Evolutionary conservation across 805 yeast genomes (phyloP).

Genomic region (Scheffersomyces coipomensis): DNA sequence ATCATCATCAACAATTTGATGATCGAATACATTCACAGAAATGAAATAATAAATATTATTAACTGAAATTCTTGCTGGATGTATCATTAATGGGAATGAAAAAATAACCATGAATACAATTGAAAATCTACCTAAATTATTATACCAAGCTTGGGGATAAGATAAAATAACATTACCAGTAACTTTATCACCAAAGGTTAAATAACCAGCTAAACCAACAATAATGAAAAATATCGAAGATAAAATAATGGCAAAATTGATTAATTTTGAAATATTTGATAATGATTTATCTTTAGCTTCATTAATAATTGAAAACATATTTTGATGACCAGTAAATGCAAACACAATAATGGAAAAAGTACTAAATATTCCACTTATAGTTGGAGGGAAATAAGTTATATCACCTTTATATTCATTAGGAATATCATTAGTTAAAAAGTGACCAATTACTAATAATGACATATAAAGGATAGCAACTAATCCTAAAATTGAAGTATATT

Average conservation of each 20-base stretch:
- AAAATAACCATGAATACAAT: slow-evolving; percentile 78
- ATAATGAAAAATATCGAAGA: slow-evolving; percentile 63
- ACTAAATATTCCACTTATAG: slow-evolving; percentile 48
- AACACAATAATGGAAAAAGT: slow-evolving; percentile 90
- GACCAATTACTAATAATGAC: slow-evolving; percentile 69
- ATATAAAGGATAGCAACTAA: slow-evolving; percentile 77
- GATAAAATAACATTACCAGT: slow-evolving; percentile 76
- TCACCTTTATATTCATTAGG: slow-evolving; percentile 26
- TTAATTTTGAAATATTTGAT: slow-evolving; percentile 36
- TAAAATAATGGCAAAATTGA: slow-evolving; percentile 50
- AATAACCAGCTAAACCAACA: slow-evolving; percentile 81
- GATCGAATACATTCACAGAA: slow-evolving; percentile 12
- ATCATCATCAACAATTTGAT: neutral
- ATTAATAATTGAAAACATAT: slow-evolving; percentile 85
- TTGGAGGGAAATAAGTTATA: slow-evolving; percentile 37
- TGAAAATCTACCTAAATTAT: slow-evolving; percentile 77
- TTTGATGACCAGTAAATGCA: slow-evolving; percentile 95
- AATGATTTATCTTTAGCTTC: slow-evolving; percentile 64
- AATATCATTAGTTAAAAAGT: slow-evolving; percentile 60
- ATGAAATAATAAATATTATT: slow-evolving; percentile 66
- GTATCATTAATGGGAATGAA: slow-evolving; percentile 88
- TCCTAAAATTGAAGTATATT: slow-evolving; percentile 83
- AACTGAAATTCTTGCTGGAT: slow-evolving; percentile 83
- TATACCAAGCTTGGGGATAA: slow-evolving; percentile 63
- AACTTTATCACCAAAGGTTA: slow-evolving; percentile 81